A percentile compares a stretch with the other conserved stretches of the same genome.
Evolutionary conservation across 768 basidiomycete species (phyloP).

Genomic region (Serpula lacrymans): DNA sequence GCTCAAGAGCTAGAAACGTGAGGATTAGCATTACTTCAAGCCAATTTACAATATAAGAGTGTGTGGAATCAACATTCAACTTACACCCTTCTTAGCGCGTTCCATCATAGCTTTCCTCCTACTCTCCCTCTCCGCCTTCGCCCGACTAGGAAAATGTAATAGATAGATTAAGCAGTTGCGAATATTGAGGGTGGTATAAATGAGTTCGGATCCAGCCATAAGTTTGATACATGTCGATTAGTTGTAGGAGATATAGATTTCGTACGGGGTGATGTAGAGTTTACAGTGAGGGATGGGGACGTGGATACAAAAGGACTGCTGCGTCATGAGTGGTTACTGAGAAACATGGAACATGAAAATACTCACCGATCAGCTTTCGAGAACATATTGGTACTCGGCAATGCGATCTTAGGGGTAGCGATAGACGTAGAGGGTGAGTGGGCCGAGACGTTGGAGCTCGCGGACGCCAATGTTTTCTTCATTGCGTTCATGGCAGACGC

Average conservation of each 20-base stretch:
- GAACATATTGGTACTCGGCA: conserved; percentile 29
- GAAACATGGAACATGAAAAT: conserved; percentile 16
- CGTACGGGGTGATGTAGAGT: conserved; percentile 8
- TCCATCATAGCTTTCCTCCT: conserved; percentile 65
- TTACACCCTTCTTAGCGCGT: conserved; percentile 72
- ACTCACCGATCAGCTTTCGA: conserved; percentile 65
- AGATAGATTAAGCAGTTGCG: conserved; percentile 51
- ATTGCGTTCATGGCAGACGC: background rate
- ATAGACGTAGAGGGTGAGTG: too few relatives aligned
- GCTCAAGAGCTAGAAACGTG: conserved; percentile 47
- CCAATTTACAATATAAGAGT: background rate
- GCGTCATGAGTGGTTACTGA: conserved; percentile 66
- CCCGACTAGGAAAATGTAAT: conserved; percentile 47
- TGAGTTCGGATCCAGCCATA: conserved; percentile 35
- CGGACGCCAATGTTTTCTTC: background rate
- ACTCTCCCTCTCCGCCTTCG: conserved; percentile 72
- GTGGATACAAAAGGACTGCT: conserved; percentile 36
- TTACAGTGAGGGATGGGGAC: conserved; percentile 17
- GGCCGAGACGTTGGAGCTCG: too few relatives aligned
- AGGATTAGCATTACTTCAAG: background rate
- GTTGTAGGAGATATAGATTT: conserved; percentile 18
- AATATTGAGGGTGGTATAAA: conserved; percentile 70
- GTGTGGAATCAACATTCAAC: too few relatives aligned
- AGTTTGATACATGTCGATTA: conserved; percentile 34
- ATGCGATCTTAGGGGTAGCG: conserved; percentile 7